Percentiles rank a stretch among this genome's conserved stretches.
Conservation (phyloP, 768 basidiomycete species). For the Vararia minispora region DNA sequence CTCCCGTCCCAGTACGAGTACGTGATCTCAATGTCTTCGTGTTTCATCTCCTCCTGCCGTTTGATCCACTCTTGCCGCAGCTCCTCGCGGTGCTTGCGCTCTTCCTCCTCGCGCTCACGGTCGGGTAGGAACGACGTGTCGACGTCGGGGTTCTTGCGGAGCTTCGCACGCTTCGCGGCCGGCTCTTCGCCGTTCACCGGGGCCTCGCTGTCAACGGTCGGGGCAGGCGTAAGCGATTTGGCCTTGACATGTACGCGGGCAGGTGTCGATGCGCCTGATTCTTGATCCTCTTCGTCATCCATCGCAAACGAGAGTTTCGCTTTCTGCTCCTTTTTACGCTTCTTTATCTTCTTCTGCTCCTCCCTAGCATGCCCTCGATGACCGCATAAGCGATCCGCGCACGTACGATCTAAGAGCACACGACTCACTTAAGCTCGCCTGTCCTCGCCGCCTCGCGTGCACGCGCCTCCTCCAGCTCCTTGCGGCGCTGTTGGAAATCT, state of each 20-base stretch:
- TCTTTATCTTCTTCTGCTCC: conserved; percentile 78
- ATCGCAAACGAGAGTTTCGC: conserved; percentile 85
- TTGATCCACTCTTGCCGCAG: conserved; percentile 83
- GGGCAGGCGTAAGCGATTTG: conserved; percentile 21
- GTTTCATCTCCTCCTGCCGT: conserved; percentile 56
- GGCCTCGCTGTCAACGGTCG: conserved; percentile 27
- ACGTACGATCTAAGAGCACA: conserved; percentile 17
- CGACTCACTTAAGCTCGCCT: conserved; percentile 77
- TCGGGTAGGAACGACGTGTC: conserved; percentile 98
- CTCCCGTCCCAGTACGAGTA: conserved; percentile 99
- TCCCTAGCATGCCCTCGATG: conserved; percentile 82
- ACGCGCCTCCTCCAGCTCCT: conserved; percentile 86
- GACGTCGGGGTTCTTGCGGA: conserved; percentile 91
- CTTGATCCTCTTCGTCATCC: conserved; percentile 65
- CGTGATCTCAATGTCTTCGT: conserved; percentile 76
- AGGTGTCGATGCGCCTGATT: conserved; percentile 26
- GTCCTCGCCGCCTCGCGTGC: conserved; percentile 80
- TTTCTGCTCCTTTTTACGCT: conserved; percentile 85
- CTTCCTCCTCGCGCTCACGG: conserved; percentile 90
- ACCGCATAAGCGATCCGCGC: conserved; percentile 53
- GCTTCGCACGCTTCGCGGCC: conserved; percentile 58
- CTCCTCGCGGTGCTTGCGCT: conserved; percentile 80
- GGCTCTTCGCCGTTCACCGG: conserved; percentile 29
- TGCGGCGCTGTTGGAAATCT: conserved; percentile 83
- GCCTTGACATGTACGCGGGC: too few relatives aligned